Conservation (phyloP, 176 grass and related monocot species). For the Bromus sterilis region DNA sequence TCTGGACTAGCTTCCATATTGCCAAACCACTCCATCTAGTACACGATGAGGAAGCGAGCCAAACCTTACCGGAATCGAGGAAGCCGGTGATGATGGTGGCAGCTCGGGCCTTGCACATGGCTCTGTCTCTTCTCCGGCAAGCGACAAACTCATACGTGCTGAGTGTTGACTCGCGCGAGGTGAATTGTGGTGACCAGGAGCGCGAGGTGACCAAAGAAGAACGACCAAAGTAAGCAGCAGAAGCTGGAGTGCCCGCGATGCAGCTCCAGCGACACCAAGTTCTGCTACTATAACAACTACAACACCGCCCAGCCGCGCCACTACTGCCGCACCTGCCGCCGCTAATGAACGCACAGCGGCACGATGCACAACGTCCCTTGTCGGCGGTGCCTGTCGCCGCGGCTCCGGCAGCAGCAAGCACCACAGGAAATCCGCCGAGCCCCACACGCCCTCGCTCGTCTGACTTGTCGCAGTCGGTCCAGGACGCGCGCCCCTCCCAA, state of each 20-base stretch:
- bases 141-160: too few relatives aligned
- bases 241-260: slow-evolving; percentile 73
- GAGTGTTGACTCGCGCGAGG: too few relatives aligned
- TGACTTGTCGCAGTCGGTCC: too few relatives aligned
- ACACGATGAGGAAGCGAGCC: too few relatives aligned
- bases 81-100: too few relatives aligned
- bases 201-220: neutral
- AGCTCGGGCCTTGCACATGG: too few relatives aligned
- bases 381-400: neutral
- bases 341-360: neutral
- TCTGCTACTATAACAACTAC: slow-evolving; percentile 99
- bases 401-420: slow-evolving; percentile 36
- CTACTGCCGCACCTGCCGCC: slow-evolving; percentile 43
- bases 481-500: too few relatives aligned
- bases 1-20: too few relatives aligned
- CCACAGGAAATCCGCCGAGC: slow-evolving; percentile 15
- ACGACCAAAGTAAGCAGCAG: neutral
- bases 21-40: too few relatives aligned
- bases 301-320: slow-evolving; percentile 82
- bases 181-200: neutral
- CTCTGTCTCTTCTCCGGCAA: too few relatives aligned
- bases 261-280: slow-evolving; percentile 78
- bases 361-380: neutral
- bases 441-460: neutral
- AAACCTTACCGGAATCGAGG: too few relatives aligned